Evolutionary conservation across 257 asterid genomes (phyloP), one percentile per base, ranked within the genome.

Genomic region (Solanum pennellii): DNA sequence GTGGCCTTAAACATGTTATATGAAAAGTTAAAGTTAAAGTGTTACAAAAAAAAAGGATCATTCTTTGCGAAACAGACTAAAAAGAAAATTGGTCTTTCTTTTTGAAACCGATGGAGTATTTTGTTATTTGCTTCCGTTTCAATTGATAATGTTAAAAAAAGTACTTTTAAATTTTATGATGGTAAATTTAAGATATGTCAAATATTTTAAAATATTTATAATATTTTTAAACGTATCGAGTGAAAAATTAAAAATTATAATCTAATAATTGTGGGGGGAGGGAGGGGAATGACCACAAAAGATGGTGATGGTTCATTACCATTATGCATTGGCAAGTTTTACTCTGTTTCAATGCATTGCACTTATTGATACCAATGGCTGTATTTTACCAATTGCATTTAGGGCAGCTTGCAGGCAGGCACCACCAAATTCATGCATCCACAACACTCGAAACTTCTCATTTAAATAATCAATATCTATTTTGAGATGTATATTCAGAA

Each of bases 221-320:
- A 1, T 37, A 37, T 1, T 37, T 37, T 37, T 37, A 37, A 37
- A 37, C 0, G 7, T 37, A 6, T 37, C 39, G 0, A 37, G 39
- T 37, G 7, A 37, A 37, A 37, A 37, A 62, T 23, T 23, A 2
- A 60, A 60, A 18, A 56, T 12, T 21, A 9, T 66, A 66, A 66
- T 66, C 15, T 25, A 25, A 13, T 68, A 74, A 75, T 75, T 42
- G 27, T n/a, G 7, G 10, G 9, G 29, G 3, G 5, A 23, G 20
- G 0, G 18, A 3, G 12, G 31, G 29, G 33, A 37, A 66, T 69
- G 89, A 82, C 89, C 85, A 69, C 89, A 87, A 25, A 62, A 74
- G 89, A 88, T 83, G 86, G 82, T 74, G 89, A 88, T 84, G 72
- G 80, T 56, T 87, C 89, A 82, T 59, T 33, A 44, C 16, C 41